These are phyloP conservation scores for Kodamaea sp. DNA, from an alignment of 1,139 yeast species.

Conservation along the genomic window DNA sequence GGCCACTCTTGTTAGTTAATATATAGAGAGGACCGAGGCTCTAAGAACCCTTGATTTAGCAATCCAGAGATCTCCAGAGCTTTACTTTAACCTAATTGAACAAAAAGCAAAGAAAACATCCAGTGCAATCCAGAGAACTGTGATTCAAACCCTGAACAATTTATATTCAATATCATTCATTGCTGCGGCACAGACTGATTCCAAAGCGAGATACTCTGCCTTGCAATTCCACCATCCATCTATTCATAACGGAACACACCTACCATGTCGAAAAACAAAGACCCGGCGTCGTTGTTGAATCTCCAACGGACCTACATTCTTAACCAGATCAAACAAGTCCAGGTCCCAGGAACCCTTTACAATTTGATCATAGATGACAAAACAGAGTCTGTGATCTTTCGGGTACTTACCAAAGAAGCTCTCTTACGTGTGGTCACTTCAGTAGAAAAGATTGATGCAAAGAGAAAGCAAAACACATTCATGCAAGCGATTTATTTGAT, in stretches of 20 bases:
- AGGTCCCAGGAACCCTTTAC: slow-evolving; percentile 36
- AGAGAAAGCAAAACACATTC: slow-evolving; percentile 37
- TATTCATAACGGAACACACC: not conserved
- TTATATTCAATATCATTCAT: too few species aligned
- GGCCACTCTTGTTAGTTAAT: too few species aligned
- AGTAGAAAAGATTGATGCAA: slow-evolving; percentile 40
- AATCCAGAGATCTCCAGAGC: too few species aligned
- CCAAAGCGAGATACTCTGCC: too few species aligned
- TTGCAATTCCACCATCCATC: too few species aligned
- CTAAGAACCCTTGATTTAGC: too few species aligned
- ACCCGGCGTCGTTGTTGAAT: slow-evolving; percentile 35
- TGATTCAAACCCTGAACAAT: too few species aligned
- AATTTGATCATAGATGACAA: slow-evolving; percentile 40
- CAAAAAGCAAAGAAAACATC: too few species aligned
- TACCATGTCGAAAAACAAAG: slow-evolving; percentile 24
- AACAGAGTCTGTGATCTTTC: slow-evolving; percentile 36
- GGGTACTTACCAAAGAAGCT: slow-evolving; percentile 38
- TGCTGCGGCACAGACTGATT: too few species aligned
- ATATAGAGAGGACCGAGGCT: too few species aligned
- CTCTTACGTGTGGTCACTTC: slow-evolving; percentile 44
- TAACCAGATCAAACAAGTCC: slow-evolving; percentile 35
- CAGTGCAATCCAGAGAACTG: too few species aligned
- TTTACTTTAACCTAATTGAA: too few species aligned
- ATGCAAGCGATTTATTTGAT: slow-evolving; percentile 46
- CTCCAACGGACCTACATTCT: slow-evolving; percentile 40